Conservation (phyloP, 2,329 filamentous ascomycete genomes). For the Aspergillus sp. region DNA sequence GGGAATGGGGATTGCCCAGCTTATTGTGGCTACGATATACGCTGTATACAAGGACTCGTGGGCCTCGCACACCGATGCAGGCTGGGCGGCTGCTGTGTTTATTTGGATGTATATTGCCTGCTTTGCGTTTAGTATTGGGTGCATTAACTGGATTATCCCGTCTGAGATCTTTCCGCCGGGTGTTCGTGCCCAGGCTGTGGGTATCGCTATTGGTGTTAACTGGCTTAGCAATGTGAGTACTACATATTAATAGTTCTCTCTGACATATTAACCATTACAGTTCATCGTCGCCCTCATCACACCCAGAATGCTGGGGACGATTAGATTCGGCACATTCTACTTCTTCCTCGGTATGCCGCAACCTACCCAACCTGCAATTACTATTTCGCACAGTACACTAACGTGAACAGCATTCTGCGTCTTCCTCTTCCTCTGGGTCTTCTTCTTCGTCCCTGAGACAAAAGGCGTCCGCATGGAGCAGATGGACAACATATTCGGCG, state of each 20-base stretch:
- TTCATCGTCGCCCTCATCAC: constrained; percentile 3
- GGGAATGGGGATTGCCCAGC: constrained; percentile 67
- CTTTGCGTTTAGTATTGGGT: constrained; percentile 48
- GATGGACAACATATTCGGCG: constrained; percentile 7
- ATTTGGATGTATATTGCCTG: constrained; percentile 69
- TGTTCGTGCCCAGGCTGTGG: not conserved
- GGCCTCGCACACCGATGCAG: constrained; percentile 48
- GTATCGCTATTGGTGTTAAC: not conserved
- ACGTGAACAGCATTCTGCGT: not conserved
- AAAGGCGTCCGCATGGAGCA: not conserved
- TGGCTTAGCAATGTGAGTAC: not conserved
- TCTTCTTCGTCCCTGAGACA: constrained; percentile 2
- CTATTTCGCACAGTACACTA: not conserved
- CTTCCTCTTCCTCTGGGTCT: not conserved
- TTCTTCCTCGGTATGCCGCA: not conserved
- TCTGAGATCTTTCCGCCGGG: not conserved
- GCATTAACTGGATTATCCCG: not conserved
- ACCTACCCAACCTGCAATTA: too few species aligned
- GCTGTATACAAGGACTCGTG: not conserved
- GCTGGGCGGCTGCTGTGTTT: constrained; percentile 45
- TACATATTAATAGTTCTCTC: too few species aligned
- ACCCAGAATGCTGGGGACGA: not conserved
- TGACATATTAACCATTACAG: not conserved
- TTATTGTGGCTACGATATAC: constrained; percentile 57
- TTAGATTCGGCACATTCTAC: not conserved